Evolutionary conservation across 2,329 filamentous ascomycete genomes (phyloP).

Genomic region (Colletotrichum graminicola): DNA sequence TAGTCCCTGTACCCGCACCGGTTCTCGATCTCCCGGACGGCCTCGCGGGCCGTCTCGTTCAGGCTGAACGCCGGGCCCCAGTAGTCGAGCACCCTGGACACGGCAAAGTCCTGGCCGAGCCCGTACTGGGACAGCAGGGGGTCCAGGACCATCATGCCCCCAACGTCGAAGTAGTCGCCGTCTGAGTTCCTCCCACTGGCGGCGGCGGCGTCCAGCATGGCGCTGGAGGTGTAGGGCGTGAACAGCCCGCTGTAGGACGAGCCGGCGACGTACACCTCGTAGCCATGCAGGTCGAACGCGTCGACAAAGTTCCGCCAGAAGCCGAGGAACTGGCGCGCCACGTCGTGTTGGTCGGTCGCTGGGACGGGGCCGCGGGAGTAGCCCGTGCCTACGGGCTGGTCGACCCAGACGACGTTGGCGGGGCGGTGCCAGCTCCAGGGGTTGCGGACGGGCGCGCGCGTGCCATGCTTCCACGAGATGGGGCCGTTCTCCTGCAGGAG

Average conservation of each 20-base stretch:
- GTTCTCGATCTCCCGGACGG: constrained; percentile 65
- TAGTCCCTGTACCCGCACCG: constrained; percentile 74
- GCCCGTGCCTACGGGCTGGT: constrained; percentile 76
- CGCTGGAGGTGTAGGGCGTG: constrained; percentile 78
- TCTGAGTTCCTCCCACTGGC: too few relatives aligned
- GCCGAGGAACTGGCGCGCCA: constrained; percentile 78
- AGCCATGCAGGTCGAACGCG: constrained; percentile 73
- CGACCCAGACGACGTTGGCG: constrained; percentile 82
- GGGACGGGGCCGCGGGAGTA: constrained; percentile 75
- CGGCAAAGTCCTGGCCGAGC: constrained; percentile 60
- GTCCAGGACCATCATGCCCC: constrained; percentile 79
- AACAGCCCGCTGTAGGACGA: constrained; percentile 78
- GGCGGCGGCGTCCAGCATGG: constrained; percentile 71
- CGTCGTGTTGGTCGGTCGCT: constrained; percentile 75
- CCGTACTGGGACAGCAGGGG: constrained; percentile 70
- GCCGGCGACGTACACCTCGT: constrained; percentile 79
- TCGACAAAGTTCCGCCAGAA: constrained; percentile 85
- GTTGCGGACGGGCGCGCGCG: constrained; percentile 73
- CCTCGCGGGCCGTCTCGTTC: constrained; percentile 70
- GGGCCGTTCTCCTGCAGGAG: constrained; percentile 83
- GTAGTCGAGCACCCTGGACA: constrained; percentile 70
- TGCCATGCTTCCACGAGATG: constrained; percentile 78
- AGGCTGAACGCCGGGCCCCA: constrained; percentile 68
- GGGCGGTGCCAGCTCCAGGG: constrained; percentile 80
- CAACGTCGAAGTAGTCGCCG: constrained; percentile 73